Base-by-base conservation (phyloP, 108 stramenopile species). In the Cyclostephanos tholiformis region DNA sequence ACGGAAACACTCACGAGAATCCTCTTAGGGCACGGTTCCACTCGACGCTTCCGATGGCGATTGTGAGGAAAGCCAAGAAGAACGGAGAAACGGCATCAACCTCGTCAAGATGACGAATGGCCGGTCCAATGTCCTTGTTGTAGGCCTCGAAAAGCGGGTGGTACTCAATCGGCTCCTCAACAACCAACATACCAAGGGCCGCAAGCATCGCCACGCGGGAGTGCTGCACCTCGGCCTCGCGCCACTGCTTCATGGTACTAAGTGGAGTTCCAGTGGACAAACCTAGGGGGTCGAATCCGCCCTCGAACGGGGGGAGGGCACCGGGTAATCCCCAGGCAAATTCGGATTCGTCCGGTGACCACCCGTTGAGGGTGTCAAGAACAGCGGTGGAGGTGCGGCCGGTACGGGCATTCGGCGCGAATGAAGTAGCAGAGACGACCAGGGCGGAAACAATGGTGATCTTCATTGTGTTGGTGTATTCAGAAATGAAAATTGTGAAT, bases 201-300 rank as follows among this genome's bases (percentile, higher is more conserved):
- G 90, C 87, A 50, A 89, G 84, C 87, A 89, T 88, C 51, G 90
- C 87, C 32, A 86, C 85, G 57, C 83, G 79, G 50, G 76, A 67
- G 48, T 86, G 82, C 53, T 62, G 82, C 32, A 84, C 74, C 62
- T 91, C 85, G 6, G 90, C 85, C 74, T 87, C 87, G 55, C 82
- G 90, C 66, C 66, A 67, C 44, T 75, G 62, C 48, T 44, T 60
- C 66, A 75, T 75, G 48, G 60, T 75, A 19, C 27, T 17, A 12
- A 75, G 74, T n/a, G 51, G 61, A 46, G 77, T 80, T 19, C 77
- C 52, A 23, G 64, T 60, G 64, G 87, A 79, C n/a, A 91, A 81
- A 22, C 85, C 85, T 13, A 89, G 75, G n/a, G 91, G 91, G 67
- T 92, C 91, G 65, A 87, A 90, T 61, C 66, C 35, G 53, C 76